Percentiles rank a stretch among this genome's conserved stretches.
Conservation (phyloP, 495 filamentous ascomycete species). For the Neurospora sp. region DNA sequence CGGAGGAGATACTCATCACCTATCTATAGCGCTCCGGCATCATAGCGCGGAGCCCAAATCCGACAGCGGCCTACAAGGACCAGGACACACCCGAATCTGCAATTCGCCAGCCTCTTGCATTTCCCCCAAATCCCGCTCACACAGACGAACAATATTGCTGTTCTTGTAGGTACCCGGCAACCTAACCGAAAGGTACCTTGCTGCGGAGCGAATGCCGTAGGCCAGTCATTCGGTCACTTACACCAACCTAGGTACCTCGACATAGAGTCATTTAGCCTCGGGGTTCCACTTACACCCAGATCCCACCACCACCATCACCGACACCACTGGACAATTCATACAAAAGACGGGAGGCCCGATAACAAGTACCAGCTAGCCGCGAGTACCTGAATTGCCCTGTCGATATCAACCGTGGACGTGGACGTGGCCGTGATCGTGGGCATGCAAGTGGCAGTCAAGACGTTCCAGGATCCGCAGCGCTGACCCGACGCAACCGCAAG, state of each 20-base stretch:
- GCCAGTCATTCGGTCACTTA: not conserved
- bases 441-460: not conserved
- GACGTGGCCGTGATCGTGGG: not conserved
- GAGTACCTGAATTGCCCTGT: not conserved
- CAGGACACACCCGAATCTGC: not conserved
- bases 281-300: not conserved
- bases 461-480: not conserved
- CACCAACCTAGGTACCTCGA: not conserved
- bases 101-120: not conserved
- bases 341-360: not conserved
- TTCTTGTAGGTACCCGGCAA: not conserved
- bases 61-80: not conserved
- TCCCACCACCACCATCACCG: not conserved
- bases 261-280: not conserved
- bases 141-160: not conserved
- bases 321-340: not conserved
- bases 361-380: not conserved
- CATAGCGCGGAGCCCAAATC: not conserved
- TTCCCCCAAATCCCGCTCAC: not conserved
- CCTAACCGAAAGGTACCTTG: not conserved
- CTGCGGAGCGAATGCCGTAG: not conserved
- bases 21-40: not conserved
- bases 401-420: not conserved
- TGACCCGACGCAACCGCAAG: not conserved
- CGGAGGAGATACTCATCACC: not conserved